A percentile compares a stretch with the other conserved stretches of the same genome.
phyloP scores from a whole-genome alignment of 2,329 filamentous ascomycete species.

The Diaporthe batatas region DNA sequence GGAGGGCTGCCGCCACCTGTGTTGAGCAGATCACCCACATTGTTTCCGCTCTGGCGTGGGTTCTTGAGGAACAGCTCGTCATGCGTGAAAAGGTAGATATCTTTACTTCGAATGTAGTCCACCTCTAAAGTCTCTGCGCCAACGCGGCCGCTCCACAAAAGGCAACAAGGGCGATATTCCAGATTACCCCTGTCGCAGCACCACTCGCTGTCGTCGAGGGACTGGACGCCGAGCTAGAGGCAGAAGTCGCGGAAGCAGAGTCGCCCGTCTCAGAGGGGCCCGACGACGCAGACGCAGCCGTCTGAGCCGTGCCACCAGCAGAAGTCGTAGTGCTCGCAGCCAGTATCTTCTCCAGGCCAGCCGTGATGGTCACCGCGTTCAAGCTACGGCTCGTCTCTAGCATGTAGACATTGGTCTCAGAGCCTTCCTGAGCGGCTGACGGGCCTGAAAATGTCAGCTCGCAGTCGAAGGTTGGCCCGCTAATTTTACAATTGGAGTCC shows the following conservation, averaged over 20 bases:
- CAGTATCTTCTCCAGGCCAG: conserved; percentile 30
- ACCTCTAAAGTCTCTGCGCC: conserved; percentile 2
- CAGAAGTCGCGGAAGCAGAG: neutral
- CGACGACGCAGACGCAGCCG: neutral
- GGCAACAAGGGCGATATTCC: neutral
- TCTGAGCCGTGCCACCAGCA: neutral
- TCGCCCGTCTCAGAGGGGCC: conserved; percentile 10
- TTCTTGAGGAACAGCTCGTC: too few species aligned
- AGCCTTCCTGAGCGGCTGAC: neutral
- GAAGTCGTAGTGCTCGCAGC: neutral
- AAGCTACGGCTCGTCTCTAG: conserved; percentile 5
- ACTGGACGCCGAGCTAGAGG: neutral
- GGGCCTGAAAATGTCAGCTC: neutral
- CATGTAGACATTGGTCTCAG: neutral
- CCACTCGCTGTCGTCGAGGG: neutral
- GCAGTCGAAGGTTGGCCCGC: conserved; percentile 3
- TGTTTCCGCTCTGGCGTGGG: too few species aligned
- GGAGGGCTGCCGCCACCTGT: too few species aligned
- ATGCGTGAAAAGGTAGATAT: too few species aligned
- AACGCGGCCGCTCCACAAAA: conserved; percentile 18
- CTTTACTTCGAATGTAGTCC: neutral
- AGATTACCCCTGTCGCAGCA: neutral
- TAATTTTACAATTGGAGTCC: conserved; percentile 19
- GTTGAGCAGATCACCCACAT: too few species aligned
- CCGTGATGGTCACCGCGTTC: conserved; percentile 30